Base-by-base conservation (phyloP, 2,329 filamentous ascomycete genomes). In the Aurifilum marmelostoma region DNA sequence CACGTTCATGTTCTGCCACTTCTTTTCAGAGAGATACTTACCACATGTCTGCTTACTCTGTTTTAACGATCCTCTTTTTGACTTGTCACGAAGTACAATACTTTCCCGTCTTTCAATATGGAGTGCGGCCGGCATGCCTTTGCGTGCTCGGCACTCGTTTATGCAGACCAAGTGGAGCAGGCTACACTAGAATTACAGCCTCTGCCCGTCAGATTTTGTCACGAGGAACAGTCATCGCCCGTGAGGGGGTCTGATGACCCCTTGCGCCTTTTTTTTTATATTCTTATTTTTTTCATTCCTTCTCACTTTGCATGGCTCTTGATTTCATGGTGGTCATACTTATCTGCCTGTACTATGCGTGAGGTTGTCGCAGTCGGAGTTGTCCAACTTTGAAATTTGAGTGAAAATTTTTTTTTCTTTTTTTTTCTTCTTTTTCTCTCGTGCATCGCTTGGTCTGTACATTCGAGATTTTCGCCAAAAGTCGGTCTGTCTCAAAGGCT, bases 81-180 rank as follows among this genome's bases (percentile, higher is more conserved):
- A n/a, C 7, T 8, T 37, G 7, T 37, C 56, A 59, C 56, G 0
- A 59, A 37, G 21, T 47, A n/a, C n/a, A n/a, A n/a, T n/a, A n/a
- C n/a, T 2, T 47, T 12, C 16, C 16, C 21, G 24, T 59, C 16
- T 16, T 18, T 37, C 21, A 37, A 37, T 37, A 16, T 59, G 29
- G n/a, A 14, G 56, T 32, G 21, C 29, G 12, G 14, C 18, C 11
- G 2, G 9, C 56, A 37, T 37, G 32, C 29, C 56, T 18, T 21
- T 47, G 43, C 18, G 21, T 37, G 6, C 21, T 59, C 56, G 56
- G 56, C 29, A 18, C 32, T 59, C 32, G 32, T 34, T 59, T 59
- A 59, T 59, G 56, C 56, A 59, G 16, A 37, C 21, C 56, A 59
- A 59, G 56, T 59, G 56, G 56, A 59, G 56, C 32, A 37, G 21